These are phyloP conservation scores for Aplosporella prunicola DNA, from an alignment of 2,329 filamentous ascomycete species.

Conservation along the genomic window DNA sequence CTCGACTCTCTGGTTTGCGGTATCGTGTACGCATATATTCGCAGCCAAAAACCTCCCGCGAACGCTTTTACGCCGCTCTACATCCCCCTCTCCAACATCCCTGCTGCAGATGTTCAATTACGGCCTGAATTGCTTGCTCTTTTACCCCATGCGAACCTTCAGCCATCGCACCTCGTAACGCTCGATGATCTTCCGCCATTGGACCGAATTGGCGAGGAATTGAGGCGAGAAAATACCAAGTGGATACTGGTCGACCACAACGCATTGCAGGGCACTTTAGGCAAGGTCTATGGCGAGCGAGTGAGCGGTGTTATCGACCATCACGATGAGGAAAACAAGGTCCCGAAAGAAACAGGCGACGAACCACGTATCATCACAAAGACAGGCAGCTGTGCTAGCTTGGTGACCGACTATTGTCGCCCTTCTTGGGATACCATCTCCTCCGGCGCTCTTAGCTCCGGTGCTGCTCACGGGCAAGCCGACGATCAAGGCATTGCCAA, in stretches of 20 bases:
- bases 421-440: conserved; percentile 48
- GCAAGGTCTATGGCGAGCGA: conserved; percentile 39
- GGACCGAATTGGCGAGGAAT: conserved; percentile 36
- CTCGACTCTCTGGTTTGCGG: conserved; percentile 73
- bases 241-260: conserved; percentile 81
- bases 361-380: conserved; percentile 54
- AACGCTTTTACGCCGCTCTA: conserved; percentile 45
- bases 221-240: conserved; percentile 47
- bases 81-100: conserved; percentile 65
- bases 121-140: conserved; percentile 63
- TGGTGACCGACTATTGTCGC: conserved; percentile 53
- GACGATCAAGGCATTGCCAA: conserved; percentile 25
- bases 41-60: conserved; percentile 45
- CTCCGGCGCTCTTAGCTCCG: conserved; percentile 31
- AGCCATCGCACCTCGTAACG: conserved; percentile 55
- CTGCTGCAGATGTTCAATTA: conserved; percentile 56
- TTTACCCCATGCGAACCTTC: conserved; percentile 51
- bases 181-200: conserved; percentile 48
- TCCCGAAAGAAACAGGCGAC: conserved; percentile 39
- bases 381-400: conserved; percentile 63
- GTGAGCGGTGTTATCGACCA: conserved; percentile 67
- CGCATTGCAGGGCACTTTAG: conserved; percentile 53
- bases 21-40: conserved; percentile 64
- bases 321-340: conserved; percentile 59
- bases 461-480: conserved; percentile 31